phyloP scores from a whole-genome alignment of 108 stramenopile genomes.

The Pseudonitzschia multiseries region DNA sequence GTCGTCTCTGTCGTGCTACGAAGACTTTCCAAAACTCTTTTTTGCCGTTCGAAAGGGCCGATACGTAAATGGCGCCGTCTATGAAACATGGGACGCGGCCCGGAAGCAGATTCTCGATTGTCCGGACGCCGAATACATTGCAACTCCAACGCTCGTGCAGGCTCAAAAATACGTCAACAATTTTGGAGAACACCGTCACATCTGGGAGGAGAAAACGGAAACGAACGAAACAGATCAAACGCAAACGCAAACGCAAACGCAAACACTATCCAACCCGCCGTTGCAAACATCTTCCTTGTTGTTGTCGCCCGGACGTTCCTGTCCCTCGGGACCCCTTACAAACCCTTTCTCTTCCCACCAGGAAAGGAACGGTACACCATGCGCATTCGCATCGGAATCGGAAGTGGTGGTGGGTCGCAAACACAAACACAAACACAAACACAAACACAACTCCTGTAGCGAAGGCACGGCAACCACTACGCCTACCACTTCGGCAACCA shows the following conservation, averaged over 20 bases:
- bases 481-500: too few species aligned
- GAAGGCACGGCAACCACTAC: too few species aligned
- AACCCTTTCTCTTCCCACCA: too few species aligned
- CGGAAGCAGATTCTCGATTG: not conserved
- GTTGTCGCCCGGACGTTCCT: too few species aligned
- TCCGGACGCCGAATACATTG: not conserved
- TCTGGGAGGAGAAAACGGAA: not conserved
- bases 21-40: conserved; percentile 1
- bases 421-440: not conserved
- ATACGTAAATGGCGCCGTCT: not conserved
- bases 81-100: not conserved
- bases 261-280: too few species aligned
- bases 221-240: not conserved
- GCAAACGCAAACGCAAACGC: not conserved
- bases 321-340: too few species aligned
- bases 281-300: too few species aligned
- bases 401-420: too few species aligned
- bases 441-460: not conserved
- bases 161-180: not conserved
- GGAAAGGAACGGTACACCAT: too few species aligned
- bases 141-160: not conserved
- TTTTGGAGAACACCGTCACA: conserved; percentile 1
- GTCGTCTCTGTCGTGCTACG: too few species aligned
- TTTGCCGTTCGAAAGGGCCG: conserved; percentile 7
- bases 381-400: too few species aligned